Base-by-base conservation (phyloP, 192 early-diverging fungal genomes). In the Backusella sp. region DNA sequence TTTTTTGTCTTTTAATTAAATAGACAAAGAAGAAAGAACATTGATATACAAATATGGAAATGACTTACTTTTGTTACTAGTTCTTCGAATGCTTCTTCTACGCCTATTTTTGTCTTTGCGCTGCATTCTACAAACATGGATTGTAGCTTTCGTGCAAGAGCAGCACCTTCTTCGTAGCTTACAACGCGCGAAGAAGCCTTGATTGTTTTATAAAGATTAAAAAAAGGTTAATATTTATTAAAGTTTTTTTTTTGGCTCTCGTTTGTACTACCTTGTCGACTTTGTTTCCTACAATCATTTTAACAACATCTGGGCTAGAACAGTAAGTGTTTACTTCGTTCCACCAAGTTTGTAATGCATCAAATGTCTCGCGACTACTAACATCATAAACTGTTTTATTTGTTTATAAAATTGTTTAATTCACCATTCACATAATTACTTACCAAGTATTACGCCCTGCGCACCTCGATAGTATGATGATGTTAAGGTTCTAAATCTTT, bases 271-370 rank as follows among this genome's bases (percentile, higher is more conserved):
- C 96, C 88, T 96, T 96, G 86, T 99, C 98, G 56, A 94, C 91
- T 81, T 99, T 99, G 84, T 99, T 99, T 68, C 97, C 98, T 21
- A 99, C 94, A 81, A 99, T 92, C 90, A 98, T 98, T 85, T 95
- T 98, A 36, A 99, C 92, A 41, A 99, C 93, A 32, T 97, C 93
- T 66, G 88, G 86, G 72, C 80, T 91, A 11, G 94, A 91, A 52
- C 95, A 93, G 78, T 98, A 99, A 36, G 95, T 97, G 73, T 93
- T 94, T 35, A 99, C 88, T 83, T 99, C 98, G 30, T 89, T 94
- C 73, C 99, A 92, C 98, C 98, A 99, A n/a, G 85, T 90, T 70
- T 94, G 87, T 49, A 99, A 88, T 73, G 96, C 91, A 59, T 95
- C 95, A 79, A 99, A 99, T 6, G 96, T 91, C 72, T 94, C 93